These are phyloP conservation scores for Lecanoromycetidae sp. DNA, from an alignment of 2,329 filamentous ascomycete genomes.

Conservation along the genomic window DNA sequence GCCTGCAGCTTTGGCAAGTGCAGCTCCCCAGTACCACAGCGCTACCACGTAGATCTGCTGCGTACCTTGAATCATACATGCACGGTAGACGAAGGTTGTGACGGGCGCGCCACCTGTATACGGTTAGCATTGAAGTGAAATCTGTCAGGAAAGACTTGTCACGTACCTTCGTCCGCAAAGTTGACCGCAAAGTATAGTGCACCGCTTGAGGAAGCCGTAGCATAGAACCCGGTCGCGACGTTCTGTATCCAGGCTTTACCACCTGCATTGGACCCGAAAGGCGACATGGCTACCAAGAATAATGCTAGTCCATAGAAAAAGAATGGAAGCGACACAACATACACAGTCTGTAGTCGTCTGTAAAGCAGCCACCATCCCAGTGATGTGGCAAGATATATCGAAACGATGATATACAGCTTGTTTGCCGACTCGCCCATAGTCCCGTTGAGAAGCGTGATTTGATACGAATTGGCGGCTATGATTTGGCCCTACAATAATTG, in stretches of 20 bases:
- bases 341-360: constrained; percentile 44
- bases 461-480: constrained; percentile 54
- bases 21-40: constrained; percentile 55
- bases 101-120: constrained; percentile 41
- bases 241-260: constrained; percentile 46
- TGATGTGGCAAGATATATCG: constrained; percentile 46
- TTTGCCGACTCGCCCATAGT: constrained; percentile 46
- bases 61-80: constrained; percentile 53
- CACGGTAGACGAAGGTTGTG: constrained; percentile 55
- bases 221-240: constrained; percentile 49
- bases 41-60: constrained; percentile 54
- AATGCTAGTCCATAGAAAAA: constrained; percentile 52
- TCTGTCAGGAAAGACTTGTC: neutral
- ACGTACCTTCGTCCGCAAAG: constrained; percentile 46
- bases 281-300: constrained; percentile 50
- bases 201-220: constrained; percentile 49
- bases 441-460: constrained; percentile 56
- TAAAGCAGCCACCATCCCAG: constrained; percentile 53
- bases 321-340: constrained; percentile 49
- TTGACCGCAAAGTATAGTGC: constrained; percentile 56
- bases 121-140: neutral
- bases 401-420: constrained; percentile 49
- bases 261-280: constrained; percentile 34
- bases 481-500: constrained; percentile 41
- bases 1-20: constrained; percentile 38